Conservation (phyloP, 1,139 yeast species). For the Saccharomyces pastorianus region DNA sequence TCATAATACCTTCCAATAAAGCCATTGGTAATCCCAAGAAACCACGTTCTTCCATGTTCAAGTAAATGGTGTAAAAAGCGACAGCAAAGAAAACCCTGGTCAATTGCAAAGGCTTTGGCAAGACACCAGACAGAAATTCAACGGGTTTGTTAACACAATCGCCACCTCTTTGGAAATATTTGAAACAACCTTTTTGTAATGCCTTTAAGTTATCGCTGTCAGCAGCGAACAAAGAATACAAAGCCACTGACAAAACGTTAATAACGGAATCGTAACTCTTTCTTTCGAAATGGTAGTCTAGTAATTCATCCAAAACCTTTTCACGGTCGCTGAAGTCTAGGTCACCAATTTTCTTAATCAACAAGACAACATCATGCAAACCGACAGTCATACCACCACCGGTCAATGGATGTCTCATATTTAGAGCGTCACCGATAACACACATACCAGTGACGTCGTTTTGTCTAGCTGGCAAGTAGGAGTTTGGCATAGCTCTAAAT, state of each 20-base stretch:
- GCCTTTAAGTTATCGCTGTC: slow-evolving; percentile 55
- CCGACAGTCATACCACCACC: slow-evolving; percentile 99
- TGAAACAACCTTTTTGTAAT: slow-evolving; percentile 82
- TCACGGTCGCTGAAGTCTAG: slow-evolving; percentile 54
- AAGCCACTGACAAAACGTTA: slow-evolving; percentile 83
- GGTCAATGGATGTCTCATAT: slow-evolving; percentile 96
- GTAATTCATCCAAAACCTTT: slow-evolving; percentile 45
- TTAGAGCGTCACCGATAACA: slow-evolving; percentile 85
- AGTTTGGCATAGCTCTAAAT: slow-evolving; percentile 89
- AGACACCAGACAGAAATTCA: slow-evolving; percentile 72
- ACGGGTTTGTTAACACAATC: slow-evolving; percentile 72
- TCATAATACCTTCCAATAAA: slow-evolving; percentile 57
- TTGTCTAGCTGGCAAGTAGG: slow-evolving; percentile 69
- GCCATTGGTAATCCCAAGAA: slow-evolving; percentile 64
- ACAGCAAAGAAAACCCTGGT: slow-evolving; percentile 85
- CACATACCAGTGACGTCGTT: slow-evolving; percentile 68
- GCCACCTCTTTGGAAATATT: slow-evolving; percentile 79
- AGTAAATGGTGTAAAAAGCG: slow-evolving; percentile 71
- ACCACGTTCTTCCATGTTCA: slow-evolving; percentile 64
- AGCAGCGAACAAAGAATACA: slow-evolving; percentile 86
- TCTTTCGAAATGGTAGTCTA: slow-evolving; percentile 66
- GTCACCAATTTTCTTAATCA: slow-evolving; percentile 41
- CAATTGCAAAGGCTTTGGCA: slow-evolving; percentile 64
- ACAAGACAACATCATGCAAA: slow-evolving; percentile 71
- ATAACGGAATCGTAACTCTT: slow-evolving; percentile 75